phyloP scores from a whole-genome alignment of 441 rosid genomes.

The Euphorbia celastroides region DNA sequence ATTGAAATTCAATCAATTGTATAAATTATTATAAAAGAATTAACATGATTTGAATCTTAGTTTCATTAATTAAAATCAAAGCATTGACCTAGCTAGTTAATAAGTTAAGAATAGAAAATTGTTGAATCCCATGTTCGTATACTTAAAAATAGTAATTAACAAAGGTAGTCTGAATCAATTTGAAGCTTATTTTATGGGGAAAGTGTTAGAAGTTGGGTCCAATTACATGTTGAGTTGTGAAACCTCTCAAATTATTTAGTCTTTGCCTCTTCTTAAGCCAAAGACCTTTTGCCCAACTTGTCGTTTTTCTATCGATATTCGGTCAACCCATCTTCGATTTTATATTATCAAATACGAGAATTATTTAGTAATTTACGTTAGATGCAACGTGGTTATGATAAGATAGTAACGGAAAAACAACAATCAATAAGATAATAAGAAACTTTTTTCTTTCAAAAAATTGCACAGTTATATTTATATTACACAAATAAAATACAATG shows the following conservation, averaged over 20 bases:
- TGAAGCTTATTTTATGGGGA: neutral
- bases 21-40: neutral
- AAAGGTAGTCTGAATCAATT: slow-evolving; percentile 17
- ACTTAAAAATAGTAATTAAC: slow-evolving; percentile 11
- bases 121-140: slow-evolving; percentile 16
- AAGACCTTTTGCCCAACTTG: slow-evolving; percentile 47
- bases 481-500: too few species aligned
- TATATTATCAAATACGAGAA: neutral
- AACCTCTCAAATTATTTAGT: slow-evolving; percentile 9
- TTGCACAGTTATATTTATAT: too few species aligned
- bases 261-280: slow-evolving; percentile 14
- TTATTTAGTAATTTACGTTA: too few species aligned
- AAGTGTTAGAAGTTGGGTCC: slow-evolving; percentile 5
- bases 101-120: neutral
- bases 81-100: slow-evolving; percentile 26
- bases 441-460: too few species aligned
- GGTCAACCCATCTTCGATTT: slow-evolving; percentile 42
- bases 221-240: slow-evolving; percentile 9
- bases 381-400: too few species aligned
- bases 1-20: too few species aligned
- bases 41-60: neutral
- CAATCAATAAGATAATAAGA: too few species aligned
- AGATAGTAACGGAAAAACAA: too few species aligned
- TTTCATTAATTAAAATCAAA: slow-evolving; percentile 8
- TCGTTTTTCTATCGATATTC: slow-evolving; percentile 31